Evolutionary conservation across 2,329 filamentous ascomycete species (phyloP), one percentile per base, ranked within the genome.

Genomic region (Hymenoscyphus infarciens): DNA sequence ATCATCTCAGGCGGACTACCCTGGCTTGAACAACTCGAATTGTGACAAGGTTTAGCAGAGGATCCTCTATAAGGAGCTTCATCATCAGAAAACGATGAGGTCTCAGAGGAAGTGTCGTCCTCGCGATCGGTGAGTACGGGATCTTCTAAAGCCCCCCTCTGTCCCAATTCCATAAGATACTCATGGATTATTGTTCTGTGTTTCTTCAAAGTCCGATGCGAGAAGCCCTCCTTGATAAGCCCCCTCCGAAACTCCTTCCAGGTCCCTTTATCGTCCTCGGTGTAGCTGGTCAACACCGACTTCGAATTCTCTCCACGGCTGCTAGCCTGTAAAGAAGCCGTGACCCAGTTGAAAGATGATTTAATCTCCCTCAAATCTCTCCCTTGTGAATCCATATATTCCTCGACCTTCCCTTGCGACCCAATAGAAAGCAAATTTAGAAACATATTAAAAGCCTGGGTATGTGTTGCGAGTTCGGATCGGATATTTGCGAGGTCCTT

Each of bases 221-320:
- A 80, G 68, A 86, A 84, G 13, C 83, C 84, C 61, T 83, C 82
- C 60, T 76, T 77, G 61, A 82, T 79, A 25, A 87, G 76, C 66
- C 84, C 82, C 13, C 77, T 71, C 63, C 80, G 78, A 71, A 87
- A 85, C 57, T 80, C 76, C 61, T 78, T 77, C 83, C 83, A 86
- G 31, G 84, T 70, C 8, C 77, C 76, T 45, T 85, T 82, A 10
- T 82, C 78, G 49, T 78, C 76, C 3, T 78, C 76, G 4, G 52
- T 35, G 42, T 66, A 62, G 1, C 25, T 68, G 66, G 56, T 77
- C 13, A 70, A 45, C 2, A 66, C 61, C 0, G 63, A 65, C 15
- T 64, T 63, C 15, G 33, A 35, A 15, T 35, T 35, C 4, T 35
- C 33, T 2, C 57, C 56, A 29, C 62, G 29, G 25, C 57, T 57